These are phyloP conservation scores for Orbilia oligospora DNA, from an alignment of 2,329 filamentous ascomycete genomes.

Conservation along the genomic window DNA sequence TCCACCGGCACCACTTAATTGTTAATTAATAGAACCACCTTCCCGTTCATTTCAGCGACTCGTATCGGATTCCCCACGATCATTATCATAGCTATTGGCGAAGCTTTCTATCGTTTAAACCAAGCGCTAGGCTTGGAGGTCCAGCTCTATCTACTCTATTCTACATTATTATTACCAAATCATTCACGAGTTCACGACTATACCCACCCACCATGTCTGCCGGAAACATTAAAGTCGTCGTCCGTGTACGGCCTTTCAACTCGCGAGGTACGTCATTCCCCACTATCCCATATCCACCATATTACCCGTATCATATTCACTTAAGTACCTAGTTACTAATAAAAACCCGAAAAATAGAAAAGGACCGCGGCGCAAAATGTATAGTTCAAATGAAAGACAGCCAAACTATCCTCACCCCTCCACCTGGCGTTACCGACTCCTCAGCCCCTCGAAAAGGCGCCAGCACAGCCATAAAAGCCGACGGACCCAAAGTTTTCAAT, in stretches of 20 bases:
- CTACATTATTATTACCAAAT: not conserved
- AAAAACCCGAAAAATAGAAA: conserved; percentile 75
- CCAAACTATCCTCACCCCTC: conserved; percentile 87
- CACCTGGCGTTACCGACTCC: conserved; percentile 71
- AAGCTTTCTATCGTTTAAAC: conserved; percentile 20
- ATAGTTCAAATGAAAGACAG: conserved; percentile 96
- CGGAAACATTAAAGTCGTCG: conserved; percentile 99
- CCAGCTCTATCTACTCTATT: conserved; percentile 1
- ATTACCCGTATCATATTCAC: conserved; percentile 6
- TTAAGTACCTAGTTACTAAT: not conserved
- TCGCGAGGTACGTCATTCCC: conserved; percentile 77
- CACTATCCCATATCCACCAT: conserved; percentile 19
- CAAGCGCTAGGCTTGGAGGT: conserved; percentile 25
- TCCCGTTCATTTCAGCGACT: conserved; percentile 5
- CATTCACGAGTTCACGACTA: conserved; percentile 1
- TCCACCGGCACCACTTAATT: not conserved
- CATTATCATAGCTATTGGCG: conserved; percentile 13
- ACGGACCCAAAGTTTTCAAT: conserved; percentile 86
- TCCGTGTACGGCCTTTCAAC: conserved; percentile 96
- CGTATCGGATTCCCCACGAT: conserved; percentile 6
- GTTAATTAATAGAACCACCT: not conserved
- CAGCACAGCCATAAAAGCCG: conserved; percentile 78
- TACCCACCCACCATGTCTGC: conserved; percentile 46
- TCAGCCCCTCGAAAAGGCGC: conserved; percentile 67
- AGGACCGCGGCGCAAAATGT: conserved; percentile 91